These are phyloP conservation scores for Agrocybe chaxingu DNA, from an alignment of 768 basidiomycete species.

Conservation along the genomic window DNA sequence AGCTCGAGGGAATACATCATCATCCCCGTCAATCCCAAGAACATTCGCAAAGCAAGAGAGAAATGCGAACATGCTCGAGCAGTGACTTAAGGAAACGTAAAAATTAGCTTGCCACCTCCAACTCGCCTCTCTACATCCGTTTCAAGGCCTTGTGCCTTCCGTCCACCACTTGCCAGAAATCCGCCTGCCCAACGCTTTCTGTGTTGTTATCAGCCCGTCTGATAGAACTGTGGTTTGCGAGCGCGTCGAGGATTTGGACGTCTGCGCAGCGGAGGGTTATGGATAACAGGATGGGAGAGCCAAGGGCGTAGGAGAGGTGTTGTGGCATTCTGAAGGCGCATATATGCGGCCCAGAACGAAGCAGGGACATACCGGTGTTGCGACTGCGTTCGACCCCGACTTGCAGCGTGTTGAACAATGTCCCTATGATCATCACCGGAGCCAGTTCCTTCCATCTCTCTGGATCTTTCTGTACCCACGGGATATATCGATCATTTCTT, in stretches of 20 bases:
- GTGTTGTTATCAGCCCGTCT: constrained; percentile 42
- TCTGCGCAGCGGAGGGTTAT: constrained; percentile 44
- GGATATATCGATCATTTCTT: constrained; percentile 3
- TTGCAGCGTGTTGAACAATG: constrained; percentile 27
- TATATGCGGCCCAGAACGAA: constrained; percentile 21
- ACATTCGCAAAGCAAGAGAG: neutral
- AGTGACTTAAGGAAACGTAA: constrained; percentile 39
- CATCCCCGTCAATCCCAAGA: neutral
- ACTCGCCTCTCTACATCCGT: constrained; percentile 45
- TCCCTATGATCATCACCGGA: constrained; percentile 25
- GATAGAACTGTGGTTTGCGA: constrained; percentile 37
- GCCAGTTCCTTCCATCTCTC: constrained; percentile 34
- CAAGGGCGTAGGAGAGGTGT: constrained; percentile 49
- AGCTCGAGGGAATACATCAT: constrained; percentile 41
- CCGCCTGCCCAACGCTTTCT: constrained; percentile 37
- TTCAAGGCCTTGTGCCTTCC: constrained; percentile 25
- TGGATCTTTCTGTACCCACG: constrained; percentile 25
- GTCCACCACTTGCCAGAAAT: constrained; percentile 45
- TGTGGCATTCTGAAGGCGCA: neutral
- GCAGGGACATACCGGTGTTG: constrained; percentile 31
- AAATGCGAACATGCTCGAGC: constrained; percentile 36
- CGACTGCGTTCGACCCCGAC: constrained; percentile 41
- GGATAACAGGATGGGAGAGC: constrained; percentile 47
- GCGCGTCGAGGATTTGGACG: constrained; percentile 46
- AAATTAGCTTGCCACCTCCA: constrained; percentile 41